Evolutionary conservation across 306 rosid species (phyloP).

Genomic region (Prunus kanzakura): DNA sequence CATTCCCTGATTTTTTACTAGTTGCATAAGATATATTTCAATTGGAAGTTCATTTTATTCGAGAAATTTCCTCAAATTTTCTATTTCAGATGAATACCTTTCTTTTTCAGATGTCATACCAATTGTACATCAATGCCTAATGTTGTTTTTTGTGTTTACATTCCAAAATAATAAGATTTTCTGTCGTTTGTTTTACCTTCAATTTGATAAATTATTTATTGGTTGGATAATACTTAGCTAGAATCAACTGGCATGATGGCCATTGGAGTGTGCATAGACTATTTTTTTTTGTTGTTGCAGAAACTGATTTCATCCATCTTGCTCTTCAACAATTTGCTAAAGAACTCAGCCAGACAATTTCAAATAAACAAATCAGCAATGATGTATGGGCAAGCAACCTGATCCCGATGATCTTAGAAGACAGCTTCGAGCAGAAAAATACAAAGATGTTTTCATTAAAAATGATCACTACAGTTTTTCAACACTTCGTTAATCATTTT

Average conservation of each 20-base stretch:
- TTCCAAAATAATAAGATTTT: constrained; percentile 7
- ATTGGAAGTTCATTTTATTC: neutral
- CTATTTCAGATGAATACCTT: neutral
- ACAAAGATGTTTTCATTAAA: neutral
- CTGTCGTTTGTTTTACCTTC: neutral
- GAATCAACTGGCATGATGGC: no score
- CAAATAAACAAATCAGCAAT: no score
- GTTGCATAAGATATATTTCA: neutral
- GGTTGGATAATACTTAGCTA: no score
- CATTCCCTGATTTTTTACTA: constrained; percentile 4
- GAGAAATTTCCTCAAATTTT: constrained; percentile 7
- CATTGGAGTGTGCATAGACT: no score
- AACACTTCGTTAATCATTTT: neutral
- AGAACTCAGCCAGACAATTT: neutral
- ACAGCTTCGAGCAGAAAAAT: neutral
- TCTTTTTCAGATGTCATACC: constrained; percentile 3
- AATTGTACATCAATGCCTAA: neutral
- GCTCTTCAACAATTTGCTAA: neutral
- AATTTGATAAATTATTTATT: neutral
- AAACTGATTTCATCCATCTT: neutral
- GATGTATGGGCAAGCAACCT: neutral
- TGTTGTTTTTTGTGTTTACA: neutral
- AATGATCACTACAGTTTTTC: neutral
- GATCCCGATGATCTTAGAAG: neutral
- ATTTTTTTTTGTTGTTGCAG: neutral